Evolutionary conservation across 2,329 filamentous ascomycete genomes (phyloP).

Genomic region (Pleurostoma richardsiae): DNA sequence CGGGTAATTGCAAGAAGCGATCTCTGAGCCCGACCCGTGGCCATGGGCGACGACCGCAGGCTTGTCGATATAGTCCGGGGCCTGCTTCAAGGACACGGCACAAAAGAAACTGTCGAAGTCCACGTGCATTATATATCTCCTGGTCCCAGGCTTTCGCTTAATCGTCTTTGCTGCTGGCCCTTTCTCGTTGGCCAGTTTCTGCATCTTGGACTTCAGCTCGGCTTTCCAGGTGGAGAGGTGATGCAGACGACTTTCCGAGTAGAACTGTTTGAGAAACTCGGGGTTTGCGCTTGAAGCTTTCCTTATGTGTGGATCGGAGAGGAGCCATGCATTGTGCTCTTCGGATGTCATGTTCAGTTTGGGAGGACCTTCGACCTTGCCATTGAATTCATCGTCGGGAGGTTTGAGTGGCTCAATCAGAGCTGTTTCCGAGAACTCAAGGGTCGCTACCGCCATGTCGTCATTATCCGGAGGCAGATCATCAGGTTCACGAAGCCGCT

Average conservation of each 20-base stretch:
- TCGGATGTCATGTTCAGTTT: slow-evolving; percentile 66
- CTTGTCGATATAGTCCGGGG: slow-evolving; percentile 70
- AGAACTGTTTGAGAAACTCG: slow-evolving; percentile 89
- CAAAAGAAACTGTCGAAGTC: slow-evolving; percentile 99
- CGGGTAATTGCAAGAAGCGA: slow-evolving; percentile 95
- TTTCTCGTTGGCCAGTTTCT: slow-evolving; percentile 72
- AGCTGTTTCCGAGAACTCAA: neutral
- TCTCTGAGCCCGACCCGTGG: slow-evolving; percentile 80
- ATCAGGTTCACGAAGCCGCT: no score
- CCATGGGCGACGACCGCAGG: slow-evolving; percentile 89
- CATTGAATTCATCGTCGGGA: neutral
- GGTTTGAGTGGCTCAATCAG: neutral
- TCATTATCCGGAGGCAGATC: neutral
- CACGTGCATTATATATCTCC: slow-evolving; percentile 87
- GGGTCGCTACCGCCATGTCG: neutral
- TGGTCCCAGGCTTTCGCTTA: slow-evolving; percentile 54
- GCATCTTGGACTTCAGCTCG: slow-evolving; percentile 83
- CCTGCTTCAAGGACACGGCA: slow-evolving; percentile 76
- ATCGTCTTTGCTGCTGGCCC: slow-evolving; percentile 33
- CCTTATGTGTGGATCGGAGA: slow-evolving; percentile 78
- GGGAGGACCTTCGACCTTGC: slow-evolving; percentile 4
- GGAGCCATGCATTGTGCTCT: slow-evolving; percentile 81
- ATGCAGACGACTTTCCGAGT: slow-evolving; percentile 89
- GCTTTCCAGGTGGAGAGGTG: slow-evolving; percentile 97
- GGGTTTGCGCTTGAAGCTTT: slow-evolving; percentile 92